Evolutionary conservation across 768 basidiomycete genomes (phyloP).

Genomic region (Suillus subluteus): DNA sequence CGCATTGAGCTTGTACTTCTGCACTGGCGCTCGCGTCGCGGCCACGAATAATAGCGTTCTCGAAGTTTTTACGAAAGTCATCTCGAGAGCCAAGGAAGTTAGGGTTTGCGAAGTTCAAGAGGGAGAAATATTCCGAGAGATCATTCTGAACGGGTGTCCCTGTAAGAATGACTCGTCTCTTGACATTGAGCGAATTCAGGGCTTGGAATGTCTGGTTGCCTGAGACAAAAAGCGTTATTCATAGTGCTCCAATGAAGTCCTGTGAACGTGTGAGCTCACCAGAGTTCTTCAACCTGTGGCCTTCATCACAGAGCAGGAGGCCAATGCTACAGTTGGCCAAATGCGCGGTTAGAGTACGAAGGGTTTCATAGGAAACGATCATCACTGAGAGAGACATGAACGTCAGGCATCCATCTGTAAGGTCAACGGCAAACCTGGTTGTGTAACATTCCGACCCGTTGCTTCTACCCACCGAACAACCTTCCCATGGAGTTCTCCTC

Average conservation of each 20-base stretch:
- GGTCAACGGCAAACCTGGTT: constrained; percentile 65
- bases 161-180: constrained; percentile 89
- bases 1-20: constrained; percentile 74
- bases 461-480: constrained; percentile 92
- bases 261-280: constrained; percentile 47
- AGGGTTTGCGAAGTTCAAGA: constrained; percentile 92
- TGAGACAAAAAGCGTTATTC: constrained; percentile 31
- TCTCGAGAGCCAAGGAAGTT: constrained; percentile 86
- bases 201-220: constrained; percentile 89
- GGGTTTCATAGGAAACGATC: constrained; percentile 98
- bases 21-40: constrained; percentile 88
- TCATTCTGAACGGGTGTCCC: constrained; percentile 97
- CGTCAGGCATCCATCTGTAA: constrained; percentile 5
- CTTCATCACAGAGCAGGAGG: constrained; percentile 94
- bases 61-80: constrained; percentile 95
- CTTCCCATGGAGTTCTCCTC: constrained; percentile 74
- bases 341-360: constrained; percentile 78
- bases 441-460: constrained; percentile 84
- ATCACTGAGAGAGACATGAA: constrained; percentile 62
- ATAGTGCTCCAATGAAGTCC: constrained; percentile 5
- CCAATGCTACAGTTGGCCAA: constrained; percentile 85
- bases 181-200: constrained; percentile 80
- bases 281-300: constrained; percentile 95
- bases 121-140: constrained; percentile 91
- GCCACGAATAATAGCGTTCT: constrained; percentile 88